These are phyloP conservation scores for Eucalyptus victrix DNA, from an alignment of 345 rosid genomes.

Conservation along the genomic window DNA sequence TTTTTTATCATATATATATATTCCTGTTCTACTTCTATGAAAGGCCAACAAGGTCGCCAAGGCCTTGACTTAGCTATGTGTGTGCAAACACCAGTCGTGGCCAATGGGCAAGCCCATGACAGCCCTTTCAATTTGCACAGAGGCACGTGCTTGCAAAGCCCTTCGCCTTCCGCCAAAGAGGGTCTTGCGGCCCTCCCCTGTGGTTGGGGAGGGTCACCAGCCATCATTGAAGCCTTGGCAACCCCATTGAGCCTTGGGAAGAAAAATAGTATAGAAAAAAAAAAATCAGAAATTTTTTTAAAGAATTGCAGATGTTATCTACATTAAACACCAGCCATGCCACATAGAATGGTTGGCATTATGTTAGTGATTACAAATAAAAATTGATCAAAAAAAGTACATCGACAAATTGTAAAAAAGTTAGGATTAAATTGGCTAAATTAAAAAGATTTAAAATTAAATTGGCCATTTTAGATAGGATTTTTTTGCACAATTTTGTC, in stretches of 20 bases:
- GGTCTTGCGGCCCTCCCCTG: rapidly evolving
- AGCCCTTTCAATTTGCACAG: not conserved
- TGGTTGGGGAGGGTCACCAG: rapidly evolving
- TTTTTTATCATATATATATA: not conserved
- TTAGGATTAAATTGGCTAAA: rapidly evolving
- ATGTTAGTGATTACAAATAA: rapidly evolving
- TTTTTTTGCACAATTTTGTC: too few relatives aligned
- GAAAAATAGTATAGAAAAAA: too few relatives aligned
- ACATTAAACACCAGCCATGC: rapidly evolving
- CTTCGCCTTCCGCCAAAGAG: rapidly evolving
- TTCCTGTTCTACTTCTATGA: too few relatives aligned
- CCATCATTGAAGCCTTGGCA: too few relatives aligned
- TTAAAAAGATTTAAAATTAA: rapidly evolving
- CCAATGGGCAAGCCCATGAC: too few relatives aligned
- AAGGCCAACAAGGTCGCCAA: not conserved
- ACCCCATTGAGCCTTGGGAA: rapidly evolving
- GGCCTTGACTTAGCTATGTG: rapidly evolving
- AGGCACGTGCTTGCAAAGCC: rapidly evolving
- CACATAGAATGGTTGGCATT: rapidly evolving
- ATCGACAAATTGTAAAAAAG: too few relatives aligned
- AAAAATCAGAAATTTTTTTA: too few relatives aligned
- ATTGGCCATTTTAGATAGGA: rapidly evolving
- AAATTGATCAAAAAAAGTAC: too few relatives aligned
- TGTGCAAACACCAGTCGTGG: rapidly evolving
- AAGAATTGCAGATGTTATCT: rapidly evolving